Conservation (phyloP, 2,329 filamentous ascomycete genomes). For the Claviceps sp. region DNA sequence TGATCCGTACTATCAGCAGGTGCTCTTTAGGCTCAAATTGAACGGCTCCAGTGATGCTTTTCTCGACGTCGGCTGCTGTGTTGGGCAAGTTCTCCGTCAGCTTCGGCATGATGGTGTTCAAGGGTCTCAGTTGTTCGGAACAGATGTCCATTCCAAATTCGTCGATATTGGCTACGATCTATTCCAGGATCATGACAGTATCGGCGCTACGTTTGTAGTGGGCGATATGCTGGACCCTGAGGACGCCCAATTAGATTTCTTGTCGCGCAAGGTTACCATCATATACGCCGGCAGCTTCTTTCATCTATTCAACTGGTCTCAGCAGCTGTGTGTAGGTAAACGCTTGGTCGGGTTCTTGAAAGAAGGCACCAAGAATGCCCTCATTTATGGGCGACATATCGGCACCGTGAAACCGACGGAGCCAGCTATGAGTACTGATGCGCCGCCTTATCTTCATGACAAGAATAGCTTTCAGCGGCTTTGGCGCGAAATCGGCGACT, state of each 20-base stretch:
- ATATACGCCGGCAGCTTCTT: slow-evolving; percentile 37
- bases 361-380: slow-evolving; percentile 27
- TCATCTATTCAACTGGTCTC: slow-evolving; percentile 33
- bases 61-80: slow-evolving; percentile 37
- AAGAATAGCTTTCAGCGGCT: slow-evolving; percentile 35
- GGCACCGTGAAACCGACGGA: slow-evolving; percentile 21
- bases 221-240: slow-evolving; percentile 35
- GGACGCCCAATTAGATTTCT: slow-evolving; percentile 19
- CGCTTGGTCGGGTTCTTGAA: slow-evolving; percentile 32
- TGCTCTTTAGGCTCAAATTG: slow-evolving; percentile 27
- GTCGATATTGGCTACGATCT: slow-evolving; percentile 49
- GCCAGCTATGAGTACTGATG: slow-evolving; percentile 10
- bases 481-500: slow-evolving; percentile 38
- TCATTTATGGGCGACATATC: slow-evolving; percentile 40
- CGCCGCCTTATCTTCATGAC: slow-evolving; percentile 32
- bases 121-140: slow-evolving; percentile 33
- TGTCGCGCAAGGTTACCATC: slow-evolving; percentile 30
- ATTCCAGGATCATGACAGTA: slow-evolving; percentile 41
- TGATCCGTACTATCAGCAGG: slow-evolving; percentile 29
- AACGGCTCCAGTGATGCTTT: slow-evolving; percentile 25
- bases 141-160: slow-evolving; percentile 35
- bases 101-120: slow-evolving; percentile 36
- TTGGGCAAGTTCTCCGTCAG: slow-evolving; percentile 37
- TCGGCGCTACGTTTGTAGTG: slow-evolving; percentile 34
- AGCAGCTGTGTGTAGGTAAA: slow-evolving; percentile 31